Evolutionary conservation across 257 asterid genomes (phyloP), one percentile per base, ranked within the genome.

Genomic region (Anisodus tanguticus): DNA sequence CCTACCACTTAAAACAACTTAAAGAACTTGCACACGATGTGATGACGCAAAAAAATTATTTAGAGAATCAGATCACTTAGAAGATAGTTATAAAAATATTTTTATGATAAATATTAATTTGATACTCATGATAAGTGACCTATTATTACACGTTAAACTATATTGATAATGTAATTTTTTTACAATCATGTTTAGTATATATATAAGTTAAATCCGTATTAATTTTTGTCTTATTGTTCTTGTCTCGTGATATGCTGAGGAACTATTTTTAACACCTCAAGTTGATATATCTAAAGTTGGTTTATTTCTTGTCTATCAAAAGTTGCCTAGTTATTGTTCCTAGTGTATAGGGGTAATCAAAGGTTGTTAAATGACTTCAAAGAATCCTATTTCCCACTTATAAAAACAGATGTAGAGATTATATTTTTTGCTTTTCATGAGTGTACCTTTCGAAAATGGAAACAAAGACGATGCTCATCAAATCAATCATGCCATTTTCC

Each of bases 401-500:
- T n/a, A n/a, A n/a, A n/a, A n/a, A n/a, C n/a, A n/a, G n/a, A n/a
- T n/a, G n/a, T n/a, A n/a, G n/a, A n/a, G n/a, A n/a, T n/a, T n/a
- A n/a, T n/a, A n/a, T n/a, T n/a, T n/a, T n/a, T n/a, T n/a, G n/a
- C n/a, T n/a, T n/a, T n/a, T n/a, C n/a, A n/a, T n/a, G n/a, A n/a
- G n/a, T n/a, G n/a, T n/a, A n/a, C n/a, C n/a, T n/a, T n/a, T n/a
- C n/a, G n/a, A n/a, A n/a, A n/a, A n/a, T n/a, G n/a, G 82, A 85
- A 87, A 88, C 86, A 88, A 83, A 85, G 83, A 87, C 82, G 88
- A 86, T 83, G 9, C 86, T 74, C 85, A 78, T 84, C 83, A 31
- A 86, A 77, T 85, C 83, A 83, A 45, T 86, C 80, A 67, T 22
- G 17, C 51, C 64, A 72, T 81, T 70, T 80, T 69, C 57, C 45